Base-by-base conservation (phyloP, 306 rosid genomes). In the Oxytropis ochrocephala region DNA sequence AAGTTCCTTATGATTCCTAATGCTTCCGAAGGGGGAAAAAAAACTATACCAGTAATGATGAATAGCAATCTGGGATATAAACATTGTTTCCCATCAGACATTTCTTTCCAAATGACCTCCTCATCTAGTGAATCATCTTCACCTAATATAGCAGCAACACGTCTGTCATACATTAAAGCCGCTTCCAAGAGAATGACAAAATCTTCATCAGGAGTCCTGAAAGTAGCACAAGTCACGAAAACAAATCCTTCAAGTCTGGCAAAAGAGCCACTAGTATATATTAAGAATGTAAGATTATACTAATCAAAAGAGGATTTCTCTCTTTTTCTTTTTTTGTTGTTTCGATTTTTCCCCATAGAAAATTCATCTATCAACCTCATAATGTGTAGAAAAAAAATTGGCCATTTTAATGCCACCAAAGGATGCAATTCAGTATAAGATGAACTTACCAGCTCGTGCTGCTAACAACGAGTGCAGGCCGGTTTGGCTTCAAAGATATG, bases 111-210 rank as follows among this genome's bases (percentile, higher is more conserved):
- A 10, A 90, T 38, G 67, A 69, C 74, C 73, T 85, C 86, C 72
- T 93, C 98, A 61, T 91, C 82, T 41, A 77, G 65, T 38, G 97
- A 90, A 83, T 94, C 91, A 50, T 88, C 96, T 85, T 94, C 97
- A 67, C 83, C 76, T 60, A 94, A 78, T 56, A 94, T 83, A 29
- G 99, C 92, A 51, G 97, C 93, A 80, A 91, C 99, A 75, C 97
- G 96, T 80, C 96, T 88, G 38, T 94, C 98, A 77, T 91, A 94
- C 99, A 94, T 90, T 63, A 94, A 79, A 69, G 99, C 99, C 72
- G 99, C 97, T 89, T 91, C 99, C 79, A 91, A 78, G 75, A 91
- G 97, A 79, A 94, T 85, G 69, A 83, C 77, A 74, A 94, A 94
- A 85, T 91, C 97, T 83, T 94, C 97, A 80, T 94, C 97, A 0